Evolutionary conservation across 2,329 filamentous ascomycete species (phyloP), one percentile per base, ranked within the genome.

Genomic region (Epichloe gansuensis): DNA sequence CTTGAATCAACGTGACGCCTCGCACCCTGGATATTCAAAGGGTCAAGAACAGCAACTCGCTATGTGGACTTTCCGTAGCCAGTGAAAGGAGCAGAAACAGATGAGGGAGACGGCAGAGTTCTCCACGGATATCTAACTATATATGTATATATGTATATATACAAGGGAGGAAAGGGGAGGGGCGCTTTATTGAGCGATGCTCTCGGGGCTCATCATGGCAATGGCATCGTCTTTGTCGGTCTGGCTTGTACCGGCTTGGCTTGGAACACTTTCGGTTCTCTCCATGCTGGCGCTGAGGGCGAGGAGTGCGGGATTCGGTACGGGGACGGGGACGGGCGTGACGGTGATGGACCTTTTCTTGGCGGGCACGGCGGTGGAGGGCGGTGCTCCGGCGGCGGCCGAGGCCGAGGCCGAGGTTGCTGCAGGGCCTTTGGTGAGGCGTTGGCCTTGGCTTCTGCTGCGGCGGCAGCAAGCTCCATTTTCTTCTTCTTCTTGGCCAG

Each of bases 401-500:
- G 9, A 25, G 34, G 21, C 5, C 13, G 17, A 3, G 34, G 46
- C 50, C 23, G 46, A 23, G 60, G 57, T 58, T 63, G 61, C 51
- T 59, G 57, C 54, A 25, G 4, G 13, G 50, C 56, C 60, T 55
- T 69, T 2, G 65, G 61, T 1, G 66, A 63, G 2, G 62, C 61
- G 42, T 69, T 68, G 57, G 70, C 62, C 56, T 68, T 71, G 45
- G 72, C 74, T 52, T 75, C 74, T 5, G 75, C 75, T 23, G 75
- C 77, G 63, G 71, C 80, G 54, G 70, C 84, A 5, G 56, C 54
- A 9, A 58, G 56, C 68, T 82, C 84, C 67, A 80, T 71, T 73
- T 91, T 91, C 72, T 91, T 88, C 72, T 88, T 91, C 71, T 91
- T 93, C 74, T 91, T 91, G 53, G 88, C 86, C 58, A 89, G 80